phyloP scores from a whole-genome alignment of 2,329 filamentous ascomycete species.

The Fusarium duplospermum region DNA sequence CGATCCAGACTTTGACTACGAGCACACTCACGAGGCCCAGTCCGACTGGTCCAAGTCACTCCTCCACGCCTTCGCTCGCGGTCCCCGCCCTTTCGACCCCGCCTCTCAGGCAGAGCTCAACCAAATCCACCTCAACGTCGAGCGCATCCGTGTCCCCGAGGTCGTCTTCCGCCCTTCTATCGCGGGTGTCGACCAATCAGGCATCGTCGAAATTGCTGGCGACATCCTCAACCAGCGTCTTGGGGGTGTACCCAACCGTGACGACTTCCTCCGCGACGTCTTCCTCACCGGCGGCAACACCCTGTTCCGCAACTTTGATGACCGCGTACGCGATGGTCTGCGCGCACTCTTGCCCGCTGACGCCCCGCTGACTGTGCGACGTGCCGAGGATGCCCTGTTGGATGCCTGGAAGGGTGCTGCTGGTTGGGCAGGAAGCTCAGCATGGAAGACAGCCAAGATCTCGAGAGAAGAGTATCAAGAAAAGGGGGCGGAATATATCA shows the following conservation, averaged over 20 bases:
- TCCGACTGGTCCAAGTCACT: conserved; percentile 95
- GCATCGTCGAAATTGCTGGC: conserved; percentile 89
- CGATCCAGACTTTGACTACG: conserved; percentile 90
- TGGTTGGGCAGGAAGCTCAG: conserved; percentile 76
- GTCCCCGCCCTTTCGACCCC: conserved; percentile 85
- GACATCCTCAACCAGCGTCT: conserved; percentile 91
- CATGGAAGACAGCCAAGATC: conserved; percentile 74
- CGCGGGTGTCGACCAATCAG: conserved; percentile 92
- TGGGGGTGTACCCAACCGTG: conserved; percentile 64
- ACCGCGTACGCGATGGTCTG: conserved; percentile 80
- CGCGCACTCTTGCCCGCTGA: conserved; percentile 77
- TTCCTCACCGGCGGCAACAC: conserved; percentile 97
- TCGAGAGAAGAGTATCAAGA: conserved; percentile 87
- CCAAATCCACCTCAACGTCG: conserved; percentile 95
- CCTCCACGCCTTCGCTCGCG: conserved; percentile 89
- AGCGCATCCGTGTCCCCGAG: conserved; percentile 93
- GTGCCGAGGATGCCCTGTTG: conserved; percentile 79
- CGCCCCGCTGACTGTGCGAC: conserved; percentile 74
- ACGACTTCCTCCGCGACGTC: conserved; percentile 83
- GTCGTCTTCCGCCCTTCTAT: conserved; percentile 93
- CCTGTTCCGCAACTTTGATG: conserved; percentile 87
- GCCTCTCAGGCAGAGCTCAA: conserved; percentile 82
- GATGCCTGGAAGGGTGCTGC: conserved; percentile 97
- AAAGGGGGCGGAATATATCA: conserved; percentile 94
- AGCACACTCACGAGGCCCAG: conserved; percentile 91